Base-by-base conservation (phyloP, 1,284 basidiomycete species). In the Ceratobasidium sp. region DNA sequence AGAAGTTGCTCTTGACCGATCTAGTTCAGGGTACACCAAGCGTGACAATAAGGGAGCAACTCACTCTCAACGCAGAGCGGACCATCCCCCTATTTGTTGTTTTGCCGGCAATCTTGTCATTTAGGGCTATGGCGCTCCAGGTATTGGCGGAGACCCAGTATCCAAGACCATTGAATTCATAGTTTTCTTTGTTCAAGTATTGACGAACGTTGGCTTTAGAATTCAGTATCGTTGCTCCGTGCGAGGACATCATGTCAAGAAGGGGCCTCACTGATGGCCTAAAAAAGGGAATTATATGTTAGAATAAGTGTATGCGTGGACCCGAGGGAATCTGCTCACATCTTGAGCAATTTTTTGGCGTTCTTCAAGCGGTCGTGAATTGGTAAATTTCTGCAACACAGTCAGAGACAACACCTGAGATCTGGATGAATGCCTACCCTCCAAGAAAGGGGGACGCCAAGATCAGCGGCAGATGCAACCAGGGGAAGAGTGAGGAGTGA, bases 81-180 rank as follows among this genome's bases (percentile, higher is more conserved):
- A 84, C 82, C 12, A 72, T 69, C 2, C 75, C 77, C 53, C 80
- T 71, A 70, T 82, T 81, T 8, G 75, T 76, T 3, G 74, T 79
- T 3, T 77, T 79, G 12, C 75, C 75, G 1, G 80, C 76, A 22
- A 78, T 74, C 43, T 77, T 74, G 70, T 84, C 82, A 45, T 82
- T 80, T 56, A 81, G 80, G 1, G 82, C 83, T 77, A 82, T 78
- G 17, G 79, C 80, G 13, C 82, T 82, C 75, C 78, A 81, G 5
- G 80, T 81, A 57, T 84, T 84, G 2, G 78, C 83, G n/a, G 82
- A 77, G 70, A 83, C 81, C 82, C 84, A 84, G 70, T 78, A 84
- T 47, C 81, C 78, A 42, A 84, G 58, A 8, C 58, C 58, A n/a
- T 50, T 62, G 17, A 62, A 31, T 20, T 62, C 58, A 38, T 62